Evolutionary conservation across 2,329 filamentous ascomycete genomes (phyloP).

Genomic region (Orbilia quercus): DNA sequence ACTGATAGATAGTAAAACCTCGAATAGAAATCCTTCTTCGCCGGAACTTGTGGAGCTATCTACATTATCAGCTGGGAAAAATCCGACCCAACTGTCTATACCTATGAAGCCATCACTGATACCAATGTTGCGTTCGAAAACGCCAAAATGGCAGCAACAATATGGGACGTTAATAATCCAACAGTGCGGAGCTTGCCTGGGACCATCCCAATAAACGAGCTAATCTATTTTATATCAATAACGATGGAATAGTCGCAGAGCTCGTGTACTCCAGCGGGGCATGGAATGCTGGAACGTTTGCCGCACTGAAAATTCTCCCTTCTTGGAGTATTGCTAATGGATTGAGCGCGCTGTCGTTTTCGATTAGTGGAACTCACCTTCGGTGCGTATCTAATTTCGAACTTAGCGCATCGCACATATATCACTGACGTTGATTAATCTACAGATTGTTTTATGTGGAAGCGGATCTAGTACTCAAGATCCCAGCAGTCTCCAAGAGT

Average conservation of each 20-base stretch:
- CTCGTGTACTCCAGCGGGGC: no score
- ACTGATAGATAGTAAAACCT: neutral
- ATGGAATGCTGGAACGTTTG: neutral
- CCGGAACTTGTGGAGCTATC: neutral
- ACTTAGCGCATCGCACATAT: no score
- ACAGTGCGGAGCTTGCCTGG: neutral
- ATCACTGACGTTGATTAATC: no score
- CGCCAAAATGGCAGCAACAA: neutral
- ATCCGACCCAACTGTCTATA: neutral
- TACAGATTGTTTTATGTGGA: no score
- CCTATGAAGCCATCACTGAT: neutral
- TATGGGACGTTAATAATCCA: neutral
- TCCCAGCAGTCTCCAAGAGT: no score
- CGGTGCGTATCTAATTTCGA: no score
- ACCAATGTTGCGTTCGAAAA: neutral
- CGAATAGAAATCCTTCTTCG: slow-evolving; percentile 5
- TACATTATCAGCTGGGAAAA: neutral
- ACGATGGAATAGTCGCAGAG: neutral
- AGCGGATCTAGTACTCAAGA: no score
- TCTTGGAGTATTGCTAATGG: neutral
- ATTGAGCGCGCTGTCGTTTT: no score
- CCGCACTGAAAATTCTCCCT: neutral
- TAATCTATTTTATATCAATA: neutral
- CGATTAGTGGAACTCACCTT: no score
- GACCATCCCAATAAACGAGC: neutral